Evolutionary conservation across 164 flowering plant species (phyloP), one percentile per base, ranked within the genome.

Genomic region (Paratinospora sagittata): DNA sequence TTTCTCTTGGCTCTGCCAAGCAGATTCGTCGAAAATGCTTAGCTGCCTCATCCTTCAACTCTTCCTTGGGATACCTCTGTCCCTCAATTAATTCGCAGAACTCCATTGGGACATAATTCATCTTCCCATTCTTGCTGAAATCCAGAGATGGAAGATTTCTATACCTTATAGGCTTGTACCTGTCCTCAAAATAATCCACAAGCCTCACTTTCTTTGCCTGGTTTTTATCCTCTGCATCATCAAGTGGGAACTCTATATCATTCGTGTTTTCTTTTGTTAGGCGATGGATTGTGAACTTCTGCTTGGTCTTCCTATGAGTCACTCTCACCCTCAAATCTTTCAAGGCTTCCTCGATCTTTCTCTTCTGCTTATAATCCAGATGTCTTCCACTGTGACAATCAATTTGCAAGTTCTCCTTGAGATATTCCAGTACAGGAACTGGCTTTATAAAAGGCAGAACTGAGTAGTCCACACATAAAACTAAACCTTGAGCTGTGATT

Each of bases 81-180:
- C 93, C 96, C 81, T 85, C 90, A 64, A 72, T 82, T 68, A 92
- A 73, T 23, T 71, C 79, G 77, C 97, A 90, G 39, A 88, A 87
- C 77, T 92, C 97, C 88, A 90, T 85, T 0, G 97, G 97, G 0
- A 90, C 88, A 72, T 76, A 74, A 43, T 85, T 90, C 30, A 30
- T 47, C 65, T 60, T 84, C 17, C 72, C 75, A 27, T 47, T 71
- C 75, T 74, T 88, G 36, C 91, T 83, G n/a, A 90, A 37, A 73
- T 92, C 86, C 73, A 90, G 79, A 73, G 90, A 85, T 8, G 97
- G 97, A 72, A 89, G 83, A 68, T 82, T 65, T 73, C 71, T 52
- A 67, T 78, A 66, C 73, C 0, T 27, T 13, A 90, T 81, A 3
- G 81, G 76, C 76, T 64, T 72, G 70, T 89, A 88, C 65, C 78